Evolutionary conservation across 805 yeast genomes (phyloP), one percentile per base, ranked within the genome.

Genomic region (Candida parachauliodes): DNA sequence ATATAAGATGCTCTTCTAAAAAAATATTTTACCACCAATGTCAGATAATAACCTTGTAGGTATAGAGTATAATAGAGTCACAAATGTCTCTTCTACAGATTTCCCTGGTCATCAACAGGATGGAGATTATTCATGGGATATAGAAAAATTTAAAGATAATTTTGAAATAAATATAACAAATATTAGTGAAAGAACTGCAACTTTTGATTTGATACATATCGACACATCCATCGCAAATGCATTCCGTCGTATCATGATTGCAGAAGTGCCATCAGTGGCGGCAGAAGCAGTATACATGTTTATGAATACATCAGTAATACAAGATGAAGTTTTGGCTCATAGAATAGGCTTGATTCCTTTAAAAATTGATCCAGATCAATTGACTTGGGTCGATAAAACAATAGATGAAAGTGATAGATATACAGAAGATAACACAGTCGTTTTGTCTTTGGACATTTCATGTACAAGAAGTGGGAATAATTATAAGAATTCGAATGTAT

Each of bases 201-300:
- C 87, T 60, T 93, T 93, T 52, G 98, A 93, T 60, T 69, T 93
- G 46, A 65, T 85, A 41, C 82, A 87, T 52, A 65, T 89, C 36
- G 98, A 93, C 60, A 85, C 98, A 1, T 86, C 98, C 9, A 70
- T 93, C 41, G 89, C 98, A 31, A 93, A 93, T 67, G 97, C 98
- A 0, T 88, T 91, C 65, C 82, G 98, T 57, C 83, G 98, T 55
- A 85, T 93, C 51, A 89, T 93, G 98, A 81, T 93, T 39, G 77
- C 97, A 1, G 98, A 93, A 59, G 95, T 93, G 28, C 98, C 98
- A 15, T 77, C 93, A 2, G 94, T 91, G 32, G 98, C 98, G 11
- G 84, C 96, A 16, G 98, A 93, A 62, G 79, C 86, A 45, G 88
- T 93, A 12, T 88, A 82, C 57, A 76, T 93, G 42, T 84, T 84